Conservation (phyloP, 169 alveolate genomes). For the Amoebophrya sp. region DNA sequence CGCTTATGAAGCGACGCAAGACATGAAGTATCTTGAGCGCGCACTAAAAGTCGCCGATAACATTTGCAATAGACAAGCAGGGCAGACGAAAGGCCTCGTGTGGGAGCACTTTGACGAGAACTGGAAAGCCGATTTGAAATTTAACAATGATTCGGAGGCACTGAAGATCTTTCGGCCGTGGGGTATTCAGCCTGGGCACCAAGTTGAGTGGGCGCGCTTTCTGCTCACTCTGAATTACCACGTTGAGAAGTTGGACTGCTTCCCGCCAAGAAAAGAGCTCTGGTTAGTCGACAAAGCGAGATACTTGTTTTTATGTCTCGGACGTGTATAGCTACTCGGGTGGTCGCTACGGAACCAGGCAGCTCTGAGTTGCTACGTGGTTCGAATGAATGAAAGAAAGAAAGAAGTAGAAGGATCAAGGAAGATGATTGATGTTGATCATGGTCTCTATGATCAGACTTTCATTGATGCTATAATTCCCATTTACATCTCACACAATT, state of each 20-base stretch:
- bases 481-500: no score
- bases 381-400: no score
- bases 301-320: not conserved
- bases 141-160: not conserved
- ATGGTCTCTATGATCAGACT: no score
- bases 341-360: no score
- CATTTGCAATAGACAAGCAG: not conserved
- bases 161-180: not conserved
- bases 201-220: constrained; percentile 19
- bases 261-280: not conserved
- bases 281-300: not conserved
- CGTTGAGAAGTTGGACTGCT: not conserved
- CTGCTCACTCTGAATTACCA: not conserved
- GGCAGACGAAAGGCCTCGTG: not conserved
- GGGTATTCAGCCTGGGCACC: constrained; percentile 16
- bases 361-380: no score
- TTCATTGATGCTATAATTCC: no score
- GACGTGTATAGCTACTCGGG: no score
- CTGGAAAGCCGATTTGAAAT: not conserved
- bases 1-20: not conserved
- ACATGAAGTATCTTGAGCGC: not conserved
- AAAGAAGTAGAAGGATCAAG: no score
- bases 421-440: no score
- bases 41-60: not conserved
- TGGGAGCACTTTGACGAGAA: not conserved